Conservation (phyloP, 192 early-diverging fungal genomes). For the Pilaira anomala region DNA sequence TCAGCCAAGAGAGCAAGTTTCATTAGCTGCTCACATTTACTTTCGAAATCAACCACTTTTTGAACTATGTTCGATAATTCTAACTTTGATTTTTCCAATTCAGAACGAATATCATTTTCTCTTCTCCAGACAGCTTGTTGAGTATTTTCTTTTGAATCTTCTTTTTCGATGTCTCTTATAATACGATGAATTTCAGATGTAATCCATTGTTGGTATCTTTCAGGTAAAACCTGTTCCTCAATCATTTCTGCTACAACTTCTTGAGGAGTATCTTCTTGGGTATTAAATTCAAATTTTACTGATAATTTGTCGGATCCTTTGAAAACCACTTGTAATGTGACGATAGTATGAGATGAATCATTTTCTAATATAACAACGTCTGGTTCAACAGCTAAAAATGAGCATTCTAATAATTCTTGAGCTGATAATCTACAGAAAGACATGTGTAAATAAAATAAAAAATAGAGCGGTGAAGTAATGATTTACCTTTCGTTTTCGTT, state of each 20-base stretch:
- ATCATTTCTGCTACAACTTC: slow-evolving; percentile 81
- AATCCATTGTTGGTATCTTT: slow-evolving; percentile 67
- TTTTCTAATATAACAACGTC: slow-evolving; percentile 63
- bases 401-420: slow-evolving; percentile 65
- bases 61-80: slow-evolving; percentile 6
- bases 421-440: slow-evolving; percentile 55
- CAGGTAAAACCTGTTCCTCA: slow-evolving; percentile 65
- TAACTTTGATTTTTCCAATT: slow-evolving; percentile 22
- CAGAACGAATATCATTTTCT: slow-evolving; percentile 35
- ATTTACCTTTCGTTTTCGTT: slow-evolving; percentile 62
- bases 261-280: slow-evolving; percentile 72
- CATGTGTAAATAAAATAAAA: background rate
- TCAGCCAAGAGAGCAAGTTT: slow-evolving; percentile 22
- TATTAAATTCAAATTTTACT: slow-evolving; percentile 78
- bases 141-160: slow-evolving; percentile 51
- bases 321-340: slow-evolving; percentile 72
- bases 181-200: slow-evolving; percentile 75
- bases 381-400: slow-evolving; percentile 70
- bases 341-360: slow-evolving; percentile 55
- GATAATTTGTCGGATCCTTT: slow-evolving; percentile 74
- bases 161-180: slow-evolving; percentile 60
- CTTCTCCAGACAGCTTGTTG: slow-evolving; percentile 39
- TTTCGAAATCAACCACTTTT: slow-evolving; percentile 16
- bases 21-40: slow-evolving; percentile 10
- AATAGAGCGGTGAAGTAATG: background rate